Base-by-base conservation (phyloP, 352 stramenopile genomes). In the Phytophthora colocasiae region DNA sequence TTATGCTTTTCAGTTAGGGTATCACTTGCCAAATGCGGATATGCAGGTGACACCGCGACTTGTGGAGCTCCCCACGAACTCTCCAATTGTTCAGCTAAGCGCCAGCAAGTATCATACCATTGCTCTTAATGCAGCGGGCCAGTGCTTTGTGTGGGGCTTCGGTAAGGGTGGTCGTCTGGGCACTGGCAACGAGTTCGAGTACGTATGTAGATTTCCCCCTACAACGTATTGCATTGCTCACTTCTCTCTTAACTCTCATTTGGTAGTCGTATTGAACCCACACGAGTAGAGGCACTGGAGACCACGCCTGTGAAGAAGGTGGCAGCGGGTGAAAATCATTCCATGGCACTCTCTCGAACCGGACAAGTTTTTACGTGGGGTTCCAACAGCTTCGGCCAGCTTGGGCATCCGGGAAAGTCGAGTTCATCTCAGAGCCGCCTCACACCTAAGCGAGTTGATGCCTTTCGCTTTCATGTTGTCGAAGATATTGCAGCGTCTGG, bases 61-160 rank as follows among this genome's bases (percentile, higher is more conserved):
- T 11, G 87, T 95, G 26, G 79, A 85, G 57, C 67, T 93, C 11
- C 78, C 80, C 6, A 63, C 75, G 14, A 71, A 39, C 9, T 82
- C 76, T 9, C 66, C 73, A 12, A 83, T 95, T 48, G 53, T 89
- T 17, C 73, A 92, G 50, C 71, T 95, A 58, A 91, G 83, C 61
- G 87, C 87, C 15, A 89, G 77, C 56, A 92, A 90, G 49, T 95
- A 91, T 60, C 85, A 95, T 71, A 93, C 87, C 0, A 76, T 95
- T 38, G 87, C 80, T 0, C 63, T 95, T 5, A 93, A 81, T 54
- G 74, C 71, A 36, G 49, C 58, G 7, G 87, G 87, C 17, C 68
- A 92, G 45, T 89, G 86, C 43, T 95, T 90, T 54, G 83, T 87
- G 12, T 95, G 87, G 87, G 87, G 87, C 34, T 95, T 95, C 62